These are phyloP conservation scores for Rhizophora mangle DNA, from an alignment of 345 rosid genomes.

Conservation along the genomic window DNA sequence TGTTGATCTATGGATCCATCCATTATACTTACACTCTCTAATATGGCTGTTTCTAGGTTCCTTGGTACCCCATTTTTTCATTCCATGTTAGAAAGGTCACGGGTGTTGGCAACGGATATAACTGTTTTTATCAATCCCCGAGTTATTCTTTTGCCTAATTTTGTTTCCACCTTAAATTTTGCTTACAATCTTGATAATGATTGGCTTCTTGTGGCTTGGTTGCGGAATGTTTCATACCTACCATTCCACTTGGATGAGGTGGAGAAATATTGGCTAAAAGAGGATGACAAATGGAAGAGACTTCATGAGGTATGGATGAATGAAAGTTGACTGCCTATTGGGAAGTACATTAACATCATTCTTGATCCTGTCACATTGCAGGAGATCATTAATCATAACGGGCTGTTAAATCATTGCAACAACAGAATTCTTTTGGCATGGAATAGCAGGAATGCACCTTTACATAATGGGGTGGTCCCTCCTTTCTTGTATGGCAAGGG, in stretches of 20 bases:
- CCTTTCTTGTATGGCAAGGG: conserved; percentile 79
- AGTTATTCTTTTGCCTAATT: conserved; percentile 57
- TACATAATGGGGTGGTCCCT: conserved; percentile 73
- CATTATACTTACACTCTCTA: background rate
- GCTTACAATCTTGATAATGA: conserved; percentile 52
- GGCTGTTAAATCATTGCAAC: conserved; percentile 39
- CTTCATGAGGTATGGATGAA: conserved; percentile 55
- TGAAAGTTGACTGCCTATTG: conserved; percentile 19
- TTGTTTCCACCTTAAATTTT: conserved; percentile 48
- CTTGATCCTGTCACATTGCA: conserved; percentile 54
- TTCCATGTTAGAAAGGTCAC: conserved; percentile 71
- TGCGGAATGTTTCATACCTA: conserved; percentile 42
- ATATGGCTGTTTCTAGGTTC: conserved; percentile 43
- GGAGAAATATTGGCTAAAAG: conserved; percentile 55
- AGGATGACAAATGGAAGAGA: conserved; percentile 44
- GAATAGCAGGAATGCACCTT: conserved; percentile 55
- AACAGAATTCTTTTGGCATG: conserved; percentile 67
- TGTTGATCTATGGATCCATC: background rate
- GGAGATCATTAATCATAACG: conserved; percentile 44
- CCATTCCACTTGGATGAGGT: conserved; percentile 51
- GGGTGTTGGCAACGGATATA: conserved; percentile 46
- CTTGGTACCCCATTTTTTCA: conserved; percentile 83
- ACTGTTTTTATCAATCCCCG: conserved; percentile 48
- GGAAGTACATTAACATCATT: conserved; percentile 29
- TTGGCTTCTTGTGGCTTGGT: conserved; percentile 81